Evolutionary conservation across 176 grass and related monocot species (phyloP), one percentile per base, ranked within the genome.

Genomic region (Musa beccarii): DNA sequence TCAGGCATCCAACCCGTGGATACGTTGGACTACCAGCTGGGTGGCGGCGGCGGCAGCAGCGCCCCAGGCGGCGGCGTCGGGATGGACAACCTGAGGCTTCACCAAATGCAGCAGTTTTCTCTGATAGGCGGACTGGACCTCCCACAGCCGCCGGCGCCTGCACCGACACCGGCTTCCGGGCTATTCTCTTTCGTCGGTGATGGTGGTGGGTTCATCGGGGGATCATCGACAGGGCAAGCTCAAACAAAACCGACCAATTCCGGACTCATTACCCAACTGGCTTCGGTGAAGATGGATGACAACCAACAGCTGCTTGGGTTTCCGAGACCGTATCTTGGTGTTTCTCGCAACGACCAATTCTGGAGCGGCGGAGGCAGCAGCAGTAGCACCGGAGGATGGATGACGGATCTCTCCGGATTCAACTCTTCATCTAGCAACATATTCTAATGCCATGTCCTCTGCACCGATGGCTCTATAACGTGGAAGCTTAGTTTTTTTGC

Each of bases 231-330:
- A 1, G 69, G 69, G 22, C 79, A 89, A 22, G 83, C 80, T 14
- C 83, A 88, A 15, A 79, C 88, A 8, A 89, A 89, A 63, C 82
- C 87, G 21, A 75, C 89, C 7, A 86, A 73, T n/a, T 90, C 94
- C 0, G 90, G 86, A 6, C 71, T 98, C n/a, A 87, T 93, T 53
- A 81, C 90, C 22, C 90, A 98, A 78, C 89, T 98, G 23, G 90
- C 94, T 2, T 90, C 95, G 8, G 83, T 99, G 74, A 99, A 99
- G 82, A 99, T 95, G 96, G 95, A 99, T 68, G 96, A 86, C 52
- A 62, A 77, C 8, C 43, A 62, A 16, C 74, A 20, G 11, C 67
- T 68, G 56, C 53, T 63, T 66, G 76, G 52, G 81, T 82, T 79
- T 14, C 53, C 72, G 23, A 54, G 72, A 22, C 52, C 15, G 28